Evolutionary conservation across 2,329 filamentous ascomycete genomes (phyloP), one percentile per base, ranked within the genome.

Genomic region (Pyrenochaeta sp.): DNA sequence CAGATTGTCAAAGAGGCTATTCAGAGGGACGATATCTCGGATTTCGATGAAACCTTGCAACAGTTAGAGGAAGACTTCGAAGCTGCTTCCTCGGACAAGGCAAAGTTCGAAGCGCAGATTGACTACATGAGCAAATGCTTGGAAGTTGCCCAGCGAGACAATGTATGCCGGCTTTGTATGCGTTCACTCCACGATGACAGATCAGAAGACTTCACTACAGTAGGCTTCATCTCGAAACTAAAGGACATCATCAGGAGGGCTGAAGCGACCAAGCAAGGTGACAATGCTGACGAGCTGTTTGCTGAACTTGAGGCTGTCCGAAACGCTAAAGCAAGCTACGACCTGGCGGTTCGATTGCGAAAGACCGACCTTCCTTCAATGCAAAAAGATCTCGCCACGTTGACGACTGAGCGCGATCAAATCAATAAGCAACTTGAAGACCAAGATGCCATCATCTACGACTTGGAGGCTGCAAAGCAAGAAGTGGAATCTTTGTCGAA

Each of bases 401-500:
- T 85, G 14, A 61, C 67, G 21, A 54, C 55, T 2, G 68, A 72
- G 31, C 71, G 70, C 14, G 67, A 73, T 8, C 40, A 41, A 22
- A 58, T 78, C 26, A 70, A 72, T 32, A 60, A 59, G 17, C 64
- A 75, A 44, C 58, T 77, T 7, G 84, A 89, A 56, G 73, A 78
- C 17, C 83, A 90, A 58, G 91, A 96, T 57, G 80, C 79, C 23
- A 68, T 75, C 3, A 85, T 94, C 38, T 77, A 81, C 29, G 80
- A 86, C 30, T 72, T 73, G 15, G 81, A 83, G 38, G 82, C 87
- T 47, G 83, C 81, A 30, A 86, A 86, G 61, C 81, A 84, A 56
- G 89, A 94, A 26, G 75, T 93, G 6, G 90, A 96, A 48, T 82
- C 84, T 3, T 78, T 96, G 53, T 80, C 81, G 30, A 90, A 89